A percentile compares a stretch with the other conserved stretches of the same genome.
Evolutionary conservation across 176 grass and related monocot species (phyloP).

Genomic region (Canna indica): DNA sequence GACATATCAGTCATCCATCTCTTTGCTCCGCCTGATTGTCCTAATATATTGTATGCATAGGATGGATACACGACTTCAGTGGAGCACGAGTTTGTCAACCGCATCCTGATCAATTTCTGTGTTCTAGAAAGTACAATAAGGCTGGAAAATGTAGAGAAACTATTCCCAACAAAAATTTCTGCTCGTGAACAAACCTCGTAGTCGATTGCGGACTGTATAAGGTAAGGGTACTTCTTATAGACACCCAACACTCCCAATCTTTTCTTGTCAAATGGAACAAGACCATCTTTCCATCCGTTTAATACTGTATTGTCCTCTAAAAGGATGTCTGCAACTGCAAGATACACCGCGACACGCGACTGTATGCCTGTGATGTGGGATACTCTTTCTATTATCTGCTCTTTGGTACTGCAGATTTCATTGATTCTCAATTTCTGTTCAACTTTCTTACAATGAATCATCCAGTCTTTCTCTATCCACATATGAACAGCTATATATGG

Average conservation of each 20-base stretch:
- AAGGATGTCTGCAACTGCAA: constrained; percentile 92
- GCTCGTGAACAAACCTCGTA: constrained; percentile 85
- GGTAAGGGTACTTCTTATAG: constrained; percentile 67
- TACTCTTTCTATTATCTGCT: constrained; percentile 82
- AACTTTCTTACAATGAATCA: constrained; percentile 99
- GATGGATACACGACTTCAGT: constrained; percentile 38
- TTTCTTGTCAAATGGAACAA: constrained; percentile 87
- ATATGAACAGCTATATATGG: constrained; percentile 91
- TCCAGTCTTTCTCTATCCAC: constrained; percentile 99
- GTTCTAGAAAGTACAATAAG: constrained; percentile 81
- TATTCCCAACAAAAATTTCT: constrained; percentile 84
- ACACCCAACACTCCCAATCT: constrained; percentile 71
- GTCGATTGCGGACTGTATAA: constrained; percentile 97
- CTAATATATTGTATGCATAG: constrained; percentile 79
- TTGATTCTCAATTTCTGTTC: constrained; percentile 55
- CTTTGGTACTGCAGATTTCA: constrained; percentile 92
- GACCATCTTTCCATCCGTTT: constrained; percentile 79
- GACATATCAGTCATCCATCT: constrained; percentile 87
- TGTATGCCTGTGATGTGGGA: constrained; percentile 64
- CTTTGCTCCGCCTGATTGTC: constrained; percentile 40
- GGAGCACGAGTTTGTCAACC: constrained; percentile 52
- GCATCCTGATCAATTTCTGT: constrained; percentile 48
- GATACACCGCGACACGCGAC: constrained; percentile 61
- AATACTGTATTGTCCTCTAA: constrained; percentile 81
- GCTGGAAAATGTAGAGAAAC: constrained; percentile 94